These are phyloP conservation scores for Venturia nashicola DNA, from an alignment of 2,329 filamentous ascomycete species.

Conservation along the genomic window DNA sequence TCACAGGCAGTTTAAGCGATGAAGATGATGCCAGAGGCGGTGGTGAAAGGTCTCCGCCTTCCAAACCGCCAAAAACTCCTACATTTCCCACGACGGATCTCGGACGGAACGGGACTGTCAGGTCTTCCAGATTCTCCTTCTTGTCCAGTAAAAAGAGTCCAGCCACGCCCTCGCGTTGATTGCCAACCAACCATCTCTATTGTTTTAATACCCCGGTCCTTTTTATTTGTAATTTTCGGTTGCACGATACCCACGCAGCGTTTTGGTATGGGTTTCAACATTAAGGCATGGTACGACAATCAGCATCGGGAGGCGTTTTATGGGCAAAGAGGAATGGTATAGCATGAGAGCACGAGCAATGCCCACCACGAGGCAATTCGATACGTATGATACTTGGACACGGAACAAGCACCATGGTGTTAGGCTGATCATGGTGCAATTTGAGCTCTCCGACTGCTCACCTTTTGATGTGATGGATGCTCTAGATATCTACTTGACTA, in stretches of 20 bases:
- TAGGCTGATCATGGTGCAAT: too few relatives aligned
- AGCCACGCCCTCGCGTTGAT: not conserved
- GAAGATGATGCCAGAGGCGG: not conserved
- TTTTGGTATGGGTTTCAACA: not conserved
- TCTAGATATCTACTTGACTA: too few relatives aligned
- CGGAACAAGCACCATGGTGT: too few relatives aligned
- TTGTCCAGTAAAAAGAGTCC: not conserved
- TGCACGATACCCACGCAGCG: not conserved
- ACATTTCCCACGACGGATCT: not conserved
- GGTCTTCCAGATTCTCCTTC: not conserved
- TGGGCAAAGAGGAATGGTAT: not conserved
- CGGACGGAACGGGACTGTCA: not conserved
- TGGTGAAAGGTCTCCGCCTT: not conserved
- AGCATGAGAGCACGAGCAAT: too few relatives aligned
- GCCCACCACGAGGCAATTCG: too few relatives aligned
- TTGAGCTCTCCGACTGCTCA: too few relatives aligned
- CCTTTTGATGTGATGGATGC: too few relatives aligned
- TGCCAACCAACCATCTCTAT: not conserved
- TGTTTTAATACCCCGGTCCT: not conserved
- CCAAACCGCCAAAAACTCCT: not conserved
- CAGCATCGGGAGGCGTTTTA: not conserved
- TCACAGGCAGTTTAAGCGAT: not conserved
- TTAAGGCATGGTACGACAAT: too few relatives aligned
- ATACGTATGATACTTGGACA: too few relatives aligned
- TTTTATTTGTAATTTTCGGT: not conserved